Percentiles rank a stretch among this genome's conserved stretches.
phyloP scores from a whole-genome alignment of 345 rosid genomes.

The Iberis pinnata region DNA sequence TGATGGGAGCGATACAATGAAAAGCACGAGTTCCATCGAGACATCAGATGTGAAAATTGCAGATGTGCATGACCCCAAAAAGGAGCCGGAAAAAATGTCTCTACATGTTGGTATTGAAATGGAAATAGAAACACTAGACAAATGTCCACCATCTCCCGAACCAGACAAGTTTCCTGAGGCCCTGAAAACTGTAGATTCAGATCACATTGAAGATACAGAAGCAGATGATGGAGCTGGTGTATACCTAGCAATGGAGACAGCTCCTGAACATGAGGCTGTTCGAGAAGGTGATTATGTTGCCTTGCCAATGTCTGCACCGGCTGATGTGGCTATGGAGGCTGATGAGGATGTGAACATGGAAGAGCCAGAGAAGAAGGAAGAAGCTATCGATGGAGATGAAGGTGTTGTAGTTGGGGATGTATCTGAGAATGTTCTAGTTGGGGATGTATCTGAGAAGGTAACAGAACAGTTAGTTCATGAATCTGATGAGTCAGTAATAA shows the following conservation, averaged over 20 bases:
- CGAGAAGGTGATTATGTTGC: slow-evolving; percentile 12
- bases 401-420: slow-evolving; percentile 20
- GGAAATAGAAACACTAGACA: slow-evolving; percentile 9
- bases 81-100: neutral
- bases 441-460: too few relatives aligned
- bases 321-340: slow-evolving; percentile 12
- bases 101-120: slow-evolving; percentile 1
- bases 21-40: slow-evolving; percentile 22
- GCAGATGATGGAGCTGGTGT: slow-evolving; percentile 21
- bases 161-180: slow-evolving; percentile 11
- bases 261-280: slow-evolving; percentile 14
- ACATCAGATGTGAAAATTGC: slow-evolving; percentile 26
- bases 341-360: slow-evolving; percentile 27
- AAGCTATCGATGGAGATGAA: slow-evolving; percentile 31
- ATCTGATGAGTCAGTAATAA: slow-evolving; percentile 85
- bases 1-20: slow-evolving; percentile 18
- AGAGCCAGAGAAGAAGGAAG: slow-evolving; percentile 27
- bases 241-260: slow-evolving; percentile 13
- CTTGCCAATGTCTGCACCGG: slow-evolving; percentile 4
- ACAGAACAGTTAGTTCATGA: slow-evolving; percentile 22
- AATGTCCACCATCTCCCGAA: slow-evolving; percentile 8
- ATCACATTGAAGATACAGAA: slow-evolving; percentile 12
- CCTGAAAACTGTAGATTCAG: neutral
- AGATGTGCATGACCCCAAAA: slow-evolving; percentile 11
- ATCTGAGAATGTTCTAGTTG: too few relatives aligned